Conservation (phyloP, 1,139 yeast species). For the Hyphopichia burtonii region DNA sequence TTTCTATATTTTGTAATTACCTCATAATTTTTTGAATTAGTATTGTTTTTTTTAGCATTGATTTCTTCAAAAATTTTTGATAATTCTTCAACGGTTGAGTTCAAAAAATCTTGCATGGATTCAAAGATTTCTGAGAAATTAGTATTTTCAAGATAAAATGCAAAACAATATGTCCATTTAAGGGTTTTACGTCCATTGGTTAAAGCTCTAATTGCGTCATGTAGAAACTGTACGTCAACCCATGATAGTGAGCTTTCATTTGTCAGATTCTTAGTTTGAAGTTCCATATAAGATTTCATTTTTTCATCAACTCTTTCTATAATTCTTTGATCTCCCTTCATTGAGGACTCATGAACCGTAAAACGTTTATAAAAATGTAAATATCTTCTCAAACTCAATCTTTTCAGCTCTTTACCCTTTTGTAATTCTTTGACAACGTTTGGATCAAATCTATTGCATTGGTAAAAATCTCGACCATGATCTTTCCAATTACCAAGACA, state of each 20-base stretch:
- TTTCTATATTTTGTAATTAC: slow-evolving; percentile 47
- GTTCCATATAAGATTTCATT: slow-evolving; percentile 56
- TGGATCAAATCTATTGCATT: slow-evolving; percentile 62
- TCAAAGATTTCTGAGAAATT: slow-evolving; percentile 64
- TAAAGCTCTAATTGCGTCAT: slow-evolving; percentile 66
- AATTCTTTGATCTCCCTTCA: slow-evolving; percentile 68
- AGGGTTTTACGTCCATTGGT: slow-evolving; percentile 72
- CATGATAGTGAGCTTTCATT: slow-evolving; percentile 60
- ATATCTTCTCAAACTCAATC: slow-evolving; percentile 59
- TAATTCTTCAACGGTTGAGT: slow-evolving; percentile 74
- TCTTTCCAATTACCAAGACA: slow-evolving; percentile 74
- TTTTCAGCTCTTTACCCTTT: slow-evolving; percentile 30
- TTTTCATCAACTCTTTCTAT: slow-evolving; percentile 61
- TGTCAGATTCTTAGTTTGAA: slow-evolving; percentile 14
- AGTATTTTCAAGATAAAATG: slow-evolving; percentile 58
- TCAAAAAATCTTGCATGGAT: slow-evolving; percentile 69
- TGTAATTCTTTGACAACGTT: slow-evolving; percentile 32
- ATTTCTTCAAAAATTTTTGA: slow-evolving; percentile 68
- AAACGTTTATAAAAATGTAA: slow-evolving; percentile 77
- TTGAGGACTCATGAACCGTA: slow-evolving; percentile 74
- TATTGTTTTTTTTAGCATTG: slow-evolving; percentile 41
- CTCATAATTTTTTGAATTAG: slow-evolving; percentile 21
- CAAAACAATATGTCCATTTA: slow-evolving; percentile 90
- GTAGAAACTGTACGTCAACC: slow-evolving; percentile 86
- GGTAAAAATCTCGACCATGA: slow-evolving; percentile 68